phyloP scores from a whole-genome alignment of 192 early-diverging fungal species.

The Funneliformis geosporum region DNA sequence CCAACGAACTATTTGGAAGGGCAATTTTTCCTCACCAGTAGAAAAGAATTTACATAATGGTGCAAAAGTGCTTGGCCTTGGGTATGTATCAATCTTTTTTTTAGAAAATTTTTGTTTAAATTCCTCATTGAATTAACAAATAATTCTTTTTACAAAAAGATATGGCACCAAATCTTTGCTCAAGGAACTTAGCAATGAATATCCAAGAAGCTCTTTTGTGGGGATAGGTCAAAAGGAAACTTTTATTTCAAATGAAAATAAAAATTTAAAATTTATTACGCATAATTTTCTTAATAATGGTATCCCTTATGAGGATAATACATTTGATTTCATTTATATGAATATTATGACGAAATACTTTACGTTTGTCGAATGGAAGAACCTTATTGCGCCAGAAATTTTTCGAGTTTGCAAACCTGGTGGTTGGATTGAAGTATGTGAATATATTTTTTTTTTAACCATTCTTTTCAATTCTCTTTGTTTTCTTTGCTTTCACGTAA shows the following conservation, averaged over 20 bases:
- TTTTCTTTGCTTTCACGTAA: too few species aligned
- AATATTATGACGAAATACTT: not conserved
- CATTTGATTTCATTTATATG: conserved; percentile 6
- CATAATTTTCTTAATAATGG: not conserved
- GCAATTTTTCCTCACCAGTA: not conserved
- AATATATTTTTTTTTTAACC: too few species aligned
- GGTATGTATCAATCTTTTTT: not conserved
- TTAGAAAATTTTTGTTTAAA: too few species aligned
- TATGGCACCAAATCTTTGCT: not conserved
- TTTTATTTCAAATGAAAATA: not conserved
- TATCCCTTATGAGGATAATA: conserved; percentile 8
- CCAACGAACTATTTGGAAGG: not conserved
- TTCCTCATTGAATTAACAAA: not conserved
- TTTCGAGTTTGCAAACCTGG: not conserved
- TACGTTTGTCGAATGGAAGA: not conserved
- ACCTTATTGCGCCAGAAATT: not conserved
- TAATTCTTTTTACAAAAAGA: not conserved
- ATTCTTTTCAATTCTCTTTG: too few species aligned
- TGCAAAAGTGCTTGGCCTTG: not conserved
- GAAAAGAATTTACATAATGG: not conserved
- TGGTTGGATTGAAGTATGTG: not conserved
- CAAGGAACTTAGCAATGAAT: not conserved
- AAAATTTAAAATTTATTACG: not conserved
- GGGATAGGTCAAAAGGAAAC: not conserved
- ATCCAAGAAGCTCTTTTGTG: not conserved